Percentiles rank a stretch among this genome's conserved stretches.
These are phyloP conservation scores for Microcera coccophila DNA, from an alignment of 2,329 filamentous ascomycete species.

Conservation along the genomic window DNA sequence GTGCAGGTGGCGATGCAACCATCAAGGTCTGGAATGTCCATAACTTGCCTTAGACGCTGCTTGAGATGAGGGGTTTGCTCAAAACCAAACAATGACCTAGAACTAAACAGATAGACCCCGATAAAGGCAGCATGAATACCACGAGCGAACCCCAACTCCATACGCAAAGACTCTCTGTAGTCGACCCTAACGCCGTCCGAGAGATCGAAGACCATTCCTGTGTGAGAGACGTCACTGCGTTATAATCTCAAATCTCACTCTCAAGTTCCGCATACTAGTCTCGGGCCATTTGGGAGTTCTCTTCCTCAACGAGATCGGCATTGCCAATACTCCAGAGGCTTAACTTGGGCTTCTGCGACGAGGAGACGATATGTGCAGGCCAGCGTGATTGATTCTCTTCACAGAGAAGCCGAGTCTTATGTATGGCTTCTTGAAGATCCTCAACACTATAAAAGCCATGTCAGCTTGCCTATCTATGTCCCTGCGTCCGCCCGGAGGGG, in stretches of 20 bases:
- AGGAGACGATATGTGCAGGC: constrained; percentile 28
- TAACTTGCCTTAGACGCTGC: constrained; percentile 30
- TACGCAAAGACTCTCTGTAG: neutral
- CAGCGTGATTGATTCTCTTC: constrained; percentile 35
- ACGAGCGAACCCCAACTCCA: neutral
- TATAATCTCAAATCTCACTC: neutral
- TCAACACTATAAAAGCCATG: constrained; percentile 25
- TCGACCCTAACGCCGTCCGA: neutral
- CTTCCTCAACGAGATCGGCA: constrained; percentile 32
- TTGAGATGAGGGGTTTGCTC: constrained; percentile 3
- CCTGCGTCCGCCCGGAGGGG: too few species aligned
- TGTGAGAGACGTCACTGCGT: too few species aligned
- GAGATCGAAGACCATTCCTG: neutral
- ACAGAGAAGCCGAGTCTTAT: constrained; percentile 35
- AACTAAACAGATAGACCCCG: neutral
- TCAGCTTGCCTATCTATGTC: constrained; percentile 2
- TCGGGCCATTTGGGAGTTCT: constrained; percentile 36
- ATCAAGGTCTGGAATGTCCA: constrained; percentile 75
- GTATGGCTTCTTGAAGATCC: constrained; percentile 35
- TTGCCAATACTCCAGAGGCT: constrained; percentile 36
- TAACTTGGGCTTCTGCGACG: constrained; percentile 15
- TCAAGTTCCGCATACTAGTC: constrained; percentile 32
- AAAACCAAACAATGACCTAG: constrained; percentile 2
- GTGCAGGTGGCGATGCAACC: constrained; percentile 79
- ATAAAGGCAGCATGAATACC: neutral